Percentiles rank a stretch among this genome's conserved stretches.
Conservation (phyloP, 2,329 filamentous ascomycete genomes). For the Dothistroma septosporum region DNA sequence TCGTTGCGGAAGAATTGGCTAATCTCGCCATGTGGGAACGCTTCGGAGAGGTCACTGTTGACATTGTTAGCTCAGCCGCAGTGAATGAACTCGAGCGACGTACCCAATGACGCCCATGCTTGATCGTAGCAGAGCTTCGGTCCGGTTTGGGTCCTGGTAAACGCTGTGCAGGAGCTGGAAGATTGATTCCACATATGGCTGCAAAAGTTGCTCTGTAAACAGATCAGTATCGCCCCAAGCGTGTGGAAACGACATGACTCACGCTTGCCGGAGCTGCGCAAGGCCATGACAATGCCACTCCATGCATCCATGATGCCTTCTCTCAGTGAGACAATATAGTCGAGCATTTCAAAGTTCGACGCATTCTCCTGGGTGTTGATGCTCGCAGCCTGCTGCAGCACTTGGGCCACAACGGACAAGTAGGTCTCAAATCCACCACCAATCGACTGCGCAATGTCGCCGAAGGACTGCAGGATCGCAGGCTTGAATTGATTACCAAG, state of each 20-base stretch:
- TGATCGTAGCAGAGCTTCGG: slow-evolving; percentile 86
- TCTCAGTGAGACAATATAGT: slow-evolving; percentile 89
- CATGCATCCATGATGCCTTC: slow-evolving; percentile 99
- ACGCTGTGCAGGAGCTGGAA: slow-evolving; percentile 82
- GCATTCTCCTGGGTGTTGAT: slow-evolving; percentile 62
- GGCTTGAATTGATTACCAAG: slow-evolving; percentile 96
- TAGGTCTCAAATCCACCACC: slow-evolving; percentile 89
- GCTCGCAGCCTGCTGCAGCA: slow-evolving; percentile 85
- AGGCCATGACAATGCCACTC: slow-evolving; percentile 92
- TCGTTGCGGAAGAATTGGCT: slow-evolving; percentile 80
- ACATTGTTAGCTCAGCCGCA: background rate
- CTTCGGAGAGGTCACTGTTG: slow-evolving; percentile 80
- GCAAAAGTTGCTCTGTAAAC: slow-evolving; percentile 60
- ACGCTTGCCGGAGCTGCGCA: slow-evolving; percentile 80
- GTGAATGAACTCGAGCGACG: slow-evolving; percentile 30
- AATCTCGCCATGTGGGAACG: slow-evolving; percentile 87
- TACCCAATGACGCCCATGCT: slow-evolving; percentile 97
- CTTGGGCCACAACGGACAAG: slow-evolving; percentile 83
- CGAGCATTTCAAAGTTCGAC: slow-evolving; percentile 82
- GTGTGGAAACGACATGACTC: slow-evolving; percentile 34
- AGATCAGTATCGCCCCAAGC: slow-evolving; percentile 28
- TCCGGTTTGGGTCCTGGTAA: slow-evolving; percentile 77
- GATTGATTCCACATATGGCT: slow-evolving; percentile 76
- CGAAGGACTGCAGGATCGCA: slow-evolving; percentile 94
- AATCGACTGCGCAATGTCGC: slow-evolving; percentile 94